Conservation (phyloP, 805 yeast species). For the Crinitomyces ghanaensis region DNA sequence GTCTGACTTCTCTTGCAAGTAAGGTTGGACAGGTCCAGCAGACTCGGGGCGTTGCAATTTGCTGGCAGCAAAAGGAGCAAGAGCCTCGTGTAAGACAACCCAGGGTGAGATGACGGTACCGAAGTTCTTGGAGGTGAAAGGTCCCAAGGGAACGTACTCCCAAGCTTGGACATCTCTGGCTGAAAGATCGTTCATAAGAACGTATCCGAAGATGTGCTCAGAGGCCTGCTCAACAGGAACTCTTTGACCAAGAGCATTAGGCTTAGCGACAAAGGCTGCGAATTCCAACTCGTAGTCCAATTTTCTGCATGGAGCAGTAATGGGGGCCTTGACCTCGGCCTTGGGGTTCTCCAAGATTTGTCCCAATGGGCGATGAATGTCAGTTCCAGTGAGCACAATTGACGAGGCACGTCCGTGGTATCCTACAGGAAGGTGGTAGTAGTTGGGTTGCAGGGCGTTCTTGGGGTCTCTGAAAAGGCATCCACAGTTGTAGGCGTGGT, state of each 20-base stretch:
- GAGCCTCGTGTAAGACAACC: slow-evolving; percentile 19
- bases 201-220: slow-evolving; percentile 19
- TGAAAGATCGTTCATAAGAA: slow-evolving; percentile 20
- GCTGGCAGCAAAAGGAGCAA: slow-evolving; percentile 10
- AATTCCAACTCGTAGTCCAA: slow-evolving; percentile 20
- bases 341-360: slow-evolving; percentile 14
- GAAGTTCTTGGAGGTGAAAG: slow-evolving; percentile 19
- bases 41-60: slow-evolving; percentile 11
- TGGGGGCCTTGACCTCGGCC: slow-evolving; percentile 5
- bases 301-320: slow-evolving; percentile 6
- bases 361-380: slow-evolving; percentile 16
- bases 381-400: slow-evolving; percentile 19
- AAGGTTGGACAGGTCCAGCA: slow-evolving; percentile 12
- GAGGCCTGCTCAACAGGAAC: slow-evolving; percentile 14
- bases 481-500: slow-evolving; percentile 20
- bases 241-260: slow-evolving; percentile 14
- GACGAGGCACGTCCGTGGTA: slow-evolving; percentile 20
- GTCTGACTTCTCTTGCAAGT: slow-evolving; percentile 11
- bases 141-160: slow-evolving; percentile 21
- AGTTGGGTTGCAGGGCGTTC: slow-evolving; percentile 18
- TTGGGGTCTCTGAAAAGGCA: slow-evolving; percentile 16
- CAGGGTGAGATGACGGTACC: slow-evolving; percentile 20
- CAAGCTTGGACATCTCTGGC: slow-evolving; percentile 21
- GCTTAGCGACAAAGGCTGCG: slow-evolving; percentile 16
- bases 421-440: slow-evolving; percentile 19